These are phyloP conservation scores for Gynochthodes officinalis DNA, from an alignment of 257 asterid genomes.

Conservation along the genomic window DNA sequence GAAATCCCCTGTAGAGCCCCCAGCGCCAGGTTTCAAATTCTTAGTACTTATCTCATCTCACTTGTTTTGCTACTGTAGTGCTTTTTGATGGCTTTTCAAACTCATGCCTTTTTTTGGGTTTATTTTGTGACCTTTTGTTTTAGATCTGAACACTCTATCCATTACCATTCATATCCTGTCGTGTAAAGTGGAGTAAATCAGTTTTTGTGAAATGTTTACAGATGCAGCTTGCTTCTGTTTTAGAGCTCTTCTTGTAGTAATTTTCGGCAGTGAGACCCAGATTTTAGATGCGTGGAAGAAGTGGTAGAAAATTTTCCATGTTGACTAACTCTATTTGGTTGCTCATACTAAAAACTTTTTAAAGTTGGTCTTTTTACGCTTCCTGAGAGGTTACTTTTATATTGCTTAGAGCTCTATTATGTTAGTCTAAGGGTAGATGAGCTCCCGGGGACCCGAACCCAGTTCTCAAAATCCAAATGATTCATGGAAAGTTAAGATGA, in stretches of 20 bases:
- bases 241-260: neutral
- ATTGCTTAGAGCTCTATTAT: neutral
- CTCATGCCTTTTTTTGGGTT: neutral
- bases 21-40: conserved; percentile 73
- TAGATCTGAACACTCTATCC: neutral
- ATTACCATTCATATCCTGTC: too few species aligned
- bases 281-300: neutral
- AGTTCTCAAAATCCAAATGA: neutral
- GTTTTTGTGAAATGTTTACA: neutral
- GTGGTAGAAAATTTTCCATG: neutral
- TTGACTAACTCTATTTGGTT: neutral
- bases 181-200: neutral
- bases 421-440: neutral
- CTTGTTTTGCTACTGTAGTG: too few species aligned
- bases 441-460: neutral
- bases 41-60: neutral
- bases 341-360: neutral
- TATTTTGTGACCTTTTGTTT: neutral
- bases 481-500: neutral
- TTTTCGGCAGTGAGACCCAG: too few species aligned
- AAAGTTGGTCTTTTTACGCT: neutral
- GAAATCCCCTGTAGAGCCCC: conserved; percentile 87
- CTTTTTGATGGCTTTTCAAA: neutral
- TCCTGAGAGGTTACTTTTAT: too few species aligned
- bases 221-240: neutral